Evolutionary conservation across 371 early-diverging fungal species (phyloP).

Genomic region (Haplosporangium sp.): DNA sequence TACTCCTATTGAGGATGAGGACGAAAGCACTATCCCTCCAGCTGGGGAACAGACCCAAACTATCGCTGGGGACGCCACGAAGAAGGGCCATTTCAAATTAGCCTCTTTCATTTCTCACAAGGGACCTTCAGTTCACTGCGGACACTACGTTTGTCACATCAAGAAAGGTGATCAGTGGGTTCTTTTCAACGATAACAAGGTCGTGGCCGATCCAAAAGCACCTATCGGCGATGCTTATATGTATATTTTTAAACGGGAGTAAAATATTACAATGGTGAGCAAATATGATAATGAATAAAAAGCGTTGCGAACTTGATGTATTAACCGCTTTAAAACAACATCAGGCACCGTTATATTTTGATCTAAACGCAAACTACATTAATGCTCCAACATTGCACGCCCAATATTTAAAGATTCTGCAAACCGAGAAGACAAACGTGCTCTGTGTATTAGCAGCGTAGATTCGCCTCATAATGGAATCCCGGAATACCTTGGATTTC

Average conservation of each 20-base stretch:
- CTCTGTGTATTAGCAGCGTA: no score
- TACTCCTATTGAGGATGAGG: slow-evolving; percentile 61
- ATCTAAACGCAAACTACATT: no score
- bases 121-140: slow-evolving; percentile 96
- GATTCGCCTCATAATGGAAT: no score
- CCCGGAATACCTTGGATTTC: no score
- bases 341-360: not conserved
- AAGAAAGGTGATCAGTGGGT: slow-evolving; percentile 80
- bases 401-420: no score
- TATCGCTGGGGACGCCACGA: slow-evolving; percentile 56
- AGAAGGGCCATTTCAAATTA: slow-evolving; percentile 78
- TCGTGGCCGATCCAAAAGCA: slow-evolving; percentile 77
- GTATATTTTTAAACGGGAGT: slow-evolving; percentile 69
- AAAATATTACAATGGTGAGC: not conserved
- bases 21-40: slow-evolving; percentile 1
- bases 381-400: no score
- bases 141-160: slow-evolving; percentile 96
- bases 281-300: not conserved
- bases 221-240: slow-evolving; percentile 81
- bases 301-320: not conserved
- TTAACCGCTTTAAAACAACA: not conserved
- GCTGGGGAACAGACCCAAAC: slow-evolving; percentile 16
- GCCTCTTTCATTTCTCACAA: slow-evolving; percentile 93
- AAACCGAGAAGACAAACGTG: no score
- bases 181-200: slow-evolving; percentile 96